Percentiles rank a stretch among this genome's conserved stretches.
Evolutionary conservation across 2,329 filamentous ascomycete species (phyloP).

Genomic region (Macrophomina pseudophaseolina): DNA sequence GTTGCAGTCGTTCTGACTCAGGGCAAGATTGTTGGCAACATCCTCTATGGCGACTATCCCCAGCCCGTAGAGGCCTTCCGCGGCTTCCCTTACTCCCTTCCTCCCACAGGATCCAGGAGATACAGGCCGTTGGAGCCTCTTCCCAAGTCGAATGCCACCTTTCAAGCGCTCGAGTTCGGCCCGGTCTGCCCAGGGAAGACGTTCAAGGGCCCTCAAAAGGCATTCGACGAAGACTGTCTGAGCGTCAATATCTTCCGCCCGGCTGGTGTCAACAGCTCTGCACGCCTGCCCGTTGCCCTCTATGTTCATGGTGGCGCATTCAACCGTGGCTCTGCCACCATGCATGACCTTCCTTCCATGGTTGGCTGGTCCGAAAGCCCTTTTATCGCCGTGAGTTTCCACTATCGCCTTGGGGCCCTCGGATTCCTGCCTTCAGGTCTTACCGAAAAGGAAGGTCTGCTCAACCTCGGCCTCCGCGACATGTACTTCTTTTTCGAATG

Average conservation of each 20-base stretch:
- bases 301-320: conserved; percentile 70
- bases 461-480: conserved; percentile 35
- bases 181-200: conserved; percentile 32
- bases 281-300: conserved; percentile 39
- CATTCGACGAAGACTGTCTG: conserved; percentile 35
- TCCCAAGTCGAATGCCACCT: conserved; percentile 26
- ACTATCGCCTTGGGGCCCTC: conserved; percentile 33
- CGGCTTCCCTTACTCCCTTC: conserved; percentile 33
- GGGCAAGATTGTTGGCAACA: conserved; percentile 29
- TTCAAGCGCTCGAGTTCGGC: conserved; percentile 32
- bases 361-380: conserved; percentile 58
- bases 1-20: conserved; percentile 28
- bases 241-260: conserved; percentile 34
- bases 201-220: conserved; percentile 29
- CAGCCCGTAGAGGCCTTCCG: conserved; percentile 30
- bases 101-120: conserved; percentile 32
- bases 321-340: conserved; percentile 45
- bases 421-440: conserved; percentile 29
- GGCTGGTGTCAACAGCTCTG: conserved; percentile 22
- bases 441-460: conserved; percentile 39
- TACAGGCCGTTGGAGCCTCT: conserved; percentile 33
- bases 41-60: conserved; percentile 24
- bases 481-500: conserved; percentile 47
- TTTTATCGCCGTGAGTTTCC: conserved; percentile 58
- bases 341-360: conserved; percentile 66